Conservation (phyloP, 345 rosid genomes). For the thale cress (Arabidopsis thaliana) region DNA sequence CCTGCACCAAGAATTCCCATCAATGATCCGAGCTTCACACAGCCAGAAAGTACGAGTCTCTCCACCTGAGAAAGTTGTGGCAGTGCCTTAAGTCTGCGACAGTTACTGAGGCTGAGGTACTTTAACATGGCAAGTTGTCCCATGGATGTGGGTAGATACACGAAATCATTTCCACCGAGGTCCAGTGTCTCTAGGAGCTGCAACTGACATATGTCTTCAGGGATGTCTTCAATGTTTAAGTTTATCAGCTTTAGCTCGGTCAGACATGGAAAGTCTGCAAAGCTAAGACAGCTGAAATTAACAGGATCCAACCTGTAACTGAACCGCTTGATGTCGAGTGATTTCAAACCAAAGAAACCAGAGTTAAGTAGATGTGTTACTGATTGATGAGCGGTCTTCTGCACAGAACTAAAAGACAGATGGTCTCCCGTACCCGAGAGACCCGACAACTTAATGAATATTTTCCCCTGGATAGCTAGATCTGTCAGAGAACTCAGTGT, state of each 20-base stretch:
- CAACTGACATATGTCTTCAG: background rate
- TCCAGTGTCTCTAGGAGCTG: background rate
- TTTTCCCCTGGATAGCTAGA: no score
- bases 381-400: no score
- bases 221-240: background rate
- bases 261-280: background rate
- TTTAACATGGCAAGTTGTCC: background rate
- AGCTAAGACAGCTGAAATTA: background rate
- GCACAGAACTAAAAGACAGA: no score
- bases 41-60: conserved; percentile 2
- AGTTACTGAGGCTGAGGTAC: background rate
- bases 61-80: background rate
- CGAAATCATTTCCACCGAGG: conserved; percentile 16
- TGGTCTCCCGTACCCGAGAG: no score
- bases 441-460: no score
- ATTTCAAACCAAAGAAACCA: no score
- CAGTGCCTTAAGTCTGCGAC: background rate
- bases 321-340: background rate
- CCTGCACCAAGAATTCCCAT: no score
- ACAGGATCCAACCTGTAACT: background rate
- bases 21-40: background rate
- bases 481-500: no score
- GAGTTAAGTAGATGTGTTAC: no score
- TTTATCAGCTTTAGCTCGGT: conserved; percentile 1
- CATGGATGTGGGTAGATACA: background rate